These are phyloP conservation scores for Cryptococcus maquisensis DNA, from an alignment of 1,284 basidiomycete species.

Conservation along the genomic window DNA sequence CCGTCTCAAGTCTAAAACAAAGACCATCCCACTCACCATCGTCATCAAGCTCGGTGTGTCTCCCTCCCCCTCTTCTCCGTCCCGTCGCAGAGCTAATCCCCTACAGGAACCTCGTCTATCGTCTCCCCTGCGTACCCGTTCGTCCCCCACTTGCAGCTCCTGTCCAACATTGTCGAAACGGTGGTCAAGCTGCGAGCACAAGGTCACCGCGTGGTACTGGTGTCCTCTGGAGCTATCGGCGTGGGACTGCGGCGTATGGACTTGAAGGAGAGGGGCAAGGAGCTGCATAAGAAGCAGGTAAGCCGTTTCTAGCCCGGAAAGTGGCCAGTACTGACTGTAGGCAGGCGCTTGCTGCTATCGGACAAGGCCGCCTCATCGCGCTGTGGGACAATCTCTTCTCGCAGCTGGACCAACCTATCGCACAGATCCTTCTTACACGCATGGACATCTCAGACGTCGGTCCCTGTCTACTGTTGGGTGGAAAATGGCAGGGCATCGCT, in stretches of 20 bases:
- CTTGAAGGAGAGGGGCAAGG: slow-evolving; percentile 72
- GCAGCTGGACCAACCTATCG: slow-evolving; percentile 88
- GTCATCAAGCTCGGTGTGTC: slow-evolving; percentile 77
- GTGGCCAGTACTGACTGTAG: neutral
- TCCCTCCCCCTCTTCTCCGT: neutral
- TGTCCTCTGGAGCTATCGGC: slow-evolving; percentile 93
- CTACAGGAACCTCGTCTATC: slow-evolving; percentile 83
- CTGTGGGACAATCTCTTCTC: slow-evolving; percentile 96
- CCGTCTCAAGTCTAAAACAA: slow-evolving; percentile 13
- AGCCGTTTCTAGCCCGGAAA: slow-evolving; percentile 3
- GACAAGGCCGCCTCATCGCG: slow-evolving; percentile 91
- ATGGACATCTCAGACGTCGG: slow-evolving; percentile 94
- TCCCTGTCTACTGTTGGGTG: slow-evolving; percentile 13
- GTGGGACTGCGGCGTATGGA: slow-evolving; percentile 91
- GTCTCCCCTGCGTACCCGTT: slow-evolving; percentile 80
- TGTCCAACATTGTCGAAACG: slow-evolving; percentile 89
- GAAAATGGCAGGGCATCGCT: neutral
- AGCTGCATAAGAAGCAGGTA: slow-evolving; percentile 84
- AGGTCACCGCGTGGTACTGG: slow-evolving; percentile 91
- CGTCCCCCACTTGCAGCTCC: slow-evolving; percentile 80
- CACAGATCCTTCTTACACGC: slow-evolving; percentile 88
- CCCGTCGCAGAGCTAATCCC: neutral
- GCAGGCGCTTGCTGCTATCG: slow-evolving; percentile 90
- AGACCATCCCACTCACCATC: slow-evolving; percentile 55
- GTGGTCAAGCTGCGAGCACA: slow-evolving; percentile 70